A percentile compares a stretch with the other conserved stretches of the same genome.
Evolutionary conservation across 805 yeast genomes (phyloP).

Genomic region (Starmerella etchellsii): DNA sequence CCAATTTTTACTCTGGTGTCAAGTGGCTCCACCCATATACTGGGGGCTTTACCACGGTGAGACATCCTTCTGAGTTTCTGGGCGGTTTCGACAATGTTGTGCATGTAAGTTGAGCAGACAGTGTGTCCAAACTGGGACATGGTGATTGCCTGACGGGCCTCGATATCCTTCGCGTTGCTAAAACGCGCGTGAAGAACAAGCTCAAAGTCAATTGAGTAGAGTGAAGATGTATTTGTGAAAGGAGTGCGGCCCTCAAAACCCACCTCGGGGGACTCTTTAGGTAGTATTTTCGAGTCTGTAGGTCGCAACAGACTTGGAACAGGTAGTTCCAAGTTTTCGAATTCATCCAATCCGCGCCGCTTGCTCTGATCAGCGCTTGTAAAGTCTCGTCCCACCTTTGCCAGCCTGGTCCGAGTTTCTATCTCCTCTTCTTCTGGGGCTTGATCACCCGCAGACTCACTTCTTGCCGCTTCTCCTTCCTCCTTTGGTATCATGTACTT

Average conservation of each 20-base stretch:
- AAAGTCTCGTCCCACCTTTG: slow-evolving; percentile 22
- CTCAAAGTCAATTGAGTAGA: slow-evolving; percentile 27
- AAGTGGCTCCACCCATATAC: slow-evolving; percentile 14
- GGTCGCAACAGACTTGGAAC: slow-evolving; percentile 20
- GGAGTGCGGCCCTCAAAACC: slow-evolving; percentile 27
- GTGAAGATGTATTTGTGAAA: slow-evolving; percentile 28
- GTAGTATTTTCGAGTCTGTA: slow-evolving; percentile 21
- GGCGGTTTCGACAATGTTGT: slow-evolving; percentile 25
- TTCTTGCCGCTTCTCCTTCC: background rate
- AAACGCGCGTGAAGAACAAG: slow-evolving; percentile 28
- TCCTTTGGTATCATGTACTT: slow-evolving; percentile 18
- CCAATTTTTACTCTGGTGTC: slow-evolving; percentile 8
- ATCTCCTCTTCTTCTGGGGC: slow-evolving; percentile 24
- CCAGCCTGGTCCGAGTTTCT: slow-evolving; percentile 24
- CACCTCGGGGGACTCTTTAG: slow-evolving; percentile 27
- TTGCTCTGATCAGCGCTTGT: slow-evolving; percentile 22
- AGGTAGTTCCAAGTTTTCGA: slow-evolving; percentile 22
- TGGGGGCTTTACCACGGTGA: slow-evolving; percentile 15
- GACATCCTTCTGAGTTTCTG: slow-evolving; percentile 22
- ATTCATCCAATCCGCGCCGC: slow-evolving; percentile 15
- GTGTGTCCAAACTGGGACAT: slow-evolving; percentile 30
- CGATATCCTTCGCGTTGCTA: slow-evolving; percentile 30
- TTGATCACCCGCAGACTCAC: background rate
- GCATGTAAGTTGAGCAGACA: slow-evolving; percentile 27
- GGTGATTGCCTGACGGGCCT: slow-evolving; percentile 25